Base-by-base conservation (phyloP, 192 early-diverging fungal genomes). In the Umbelopsis isabellina region DNA sequence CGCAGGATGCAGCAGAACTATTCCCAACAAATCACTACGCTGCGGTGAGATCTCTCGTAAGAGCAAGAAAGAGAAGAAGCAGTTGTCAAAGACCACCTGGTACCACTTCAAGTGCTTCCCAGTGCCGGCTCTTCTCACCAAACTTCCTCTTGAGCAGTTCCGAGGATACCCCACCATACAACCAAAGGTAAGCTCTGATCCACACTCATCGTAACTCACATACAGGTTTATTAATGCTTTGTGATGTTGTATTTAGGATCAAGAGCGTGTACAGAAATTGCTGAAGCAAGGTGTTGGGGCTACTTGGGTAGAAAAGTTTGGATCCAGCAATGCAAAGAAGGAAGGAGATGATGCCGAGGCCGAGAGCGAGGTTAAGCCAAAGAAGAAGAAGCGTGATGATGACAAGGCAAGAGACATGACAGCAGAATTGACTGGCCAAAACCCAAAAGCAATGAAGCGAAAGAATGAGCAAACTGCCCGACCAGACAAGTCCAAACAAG, bases 101-200 rank as follows among this genome's bases (percentile, higher is more conserved):
- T 84, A 76, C 65, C 83, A 84, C 46, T 84, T 84, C 73, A 84
- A 78, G 74, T 84, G 83, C 49, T 84, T 79, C 35, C 66, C 46
- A 84, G 83, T 84, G 12, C 83, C 83, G 61, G 76, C 78, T 33
- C 58, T 82, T 23, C 46, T 84, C 70, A 82, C 83, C 10, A 73
- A 75, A 73, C 68, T 84, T 47, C 80, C 83, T 45, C 49, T 82
- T 23, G 80, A 84, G 20, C 65, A 80, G 51, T 82, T 84, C 70
- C 75, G 80, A 58, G 83, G 83, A 72, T 81, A 82, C 45, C 78
- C 73, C 23, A 35, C 68, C 47, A 71, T 84, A 4, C 48, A 74
- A 48, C 75, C 79, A 49, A 84, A 84, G 77, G 80, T 81, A 75
- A 50, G 49, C 4, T 41, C 10, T 41, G 37, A 41, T 41, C 30